phyloP scores from a whole-genome alignment of 495 filamentous ascomycete genomes.

The Penicillium chermesinum region DNA sequence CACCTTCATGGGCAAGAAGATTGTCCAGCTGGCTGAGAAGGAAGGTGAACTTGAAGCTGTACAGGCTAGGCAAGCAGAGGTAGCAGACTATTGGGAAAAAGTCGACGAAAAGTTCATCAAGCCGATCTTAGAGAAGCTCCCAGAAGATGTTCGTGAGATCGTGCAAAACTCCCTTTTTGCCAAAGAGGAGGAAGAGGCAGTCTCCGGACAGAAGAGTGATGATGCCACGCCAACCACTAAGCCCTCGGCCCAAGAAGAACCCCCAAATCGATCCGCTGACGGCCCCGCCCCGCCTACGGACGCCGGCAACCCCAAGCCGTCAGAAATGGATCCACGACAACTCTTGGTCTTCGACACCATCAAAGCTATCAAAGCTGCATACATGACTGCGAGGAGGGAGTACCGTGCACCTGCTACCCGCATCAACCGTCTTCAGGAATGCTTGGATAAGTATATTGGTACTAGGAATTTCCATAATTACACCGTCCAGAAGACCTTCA shows the following conservation, averaged over 20 bases:
- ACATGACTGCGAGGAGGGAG: constrained; percentile 66
- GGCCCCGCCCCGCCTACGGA: constrained; percentile 2
- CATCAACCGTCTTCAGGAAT: constrained; percentile 63
- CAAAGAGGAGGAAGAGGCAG: constrained; percentile 17
- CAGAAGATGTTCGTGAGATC: constrained; percentile 39
- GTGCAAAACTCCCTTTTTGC: constrained; percentile 38
- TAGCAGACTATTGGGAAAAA: constrained; percentile 72
- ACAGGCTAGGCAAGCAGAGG: constrained; percentile 65
- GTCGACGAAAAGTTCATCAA: constrained; percentile 70
- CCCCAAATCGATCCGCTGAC: constrained; percentile 3
- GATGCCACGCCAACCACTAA: not conserved
- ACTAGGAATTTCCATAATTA: constrained; percentile 94
- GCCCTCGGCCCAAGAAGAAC: constrained; percentile 7
- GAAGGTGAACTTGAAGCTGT: constrained; percentile 64
- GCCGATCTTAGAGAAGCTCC: constrained; percentile 59
- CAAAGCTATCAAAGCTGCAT: constrained; percentile 71
- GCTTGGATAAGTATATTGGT: constrained; percentile 66
- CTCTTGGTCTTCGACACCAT: constrained; percentile 53
- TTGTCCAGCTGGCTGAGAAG: constrained; percentile 66
- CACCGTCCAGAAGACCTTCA: constrained; percentile 77
- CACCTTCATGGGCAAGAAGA: constrained; percentile 73
- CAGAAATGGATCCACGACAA: constrained; percentile 23
- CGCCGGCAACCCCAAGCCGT: constrained; percentile 13
- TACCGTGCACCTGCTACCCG: constrained; percentile 75
- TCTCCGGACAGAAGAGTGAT: constrained; percentile 9